Conservation (phyloP, 805 yeast species). For the Candida methanosorbosa region DNA sequence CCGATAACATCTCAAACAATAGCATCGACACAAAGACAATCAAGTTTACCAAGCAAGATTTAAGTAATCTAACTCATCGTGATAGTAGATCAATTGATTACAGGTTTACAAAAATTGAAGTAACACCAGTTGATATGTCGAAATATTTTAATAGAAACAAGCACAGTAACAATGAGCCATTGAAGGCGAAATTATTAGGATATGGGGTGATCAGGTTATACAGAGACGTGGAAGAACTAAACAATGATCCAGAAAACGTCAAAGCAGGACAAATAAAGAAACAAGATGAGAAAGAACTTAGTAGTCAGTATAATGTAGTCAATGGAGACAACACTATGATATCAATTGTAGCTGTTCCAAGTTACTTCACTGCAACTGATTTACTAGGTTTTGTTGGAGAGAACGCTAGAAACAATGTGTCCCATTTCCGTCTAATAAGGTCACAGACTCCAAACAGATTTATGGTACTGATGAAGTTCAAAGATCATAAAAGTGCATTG, state of each 20-base stretch:
- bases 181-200: constrained; percentile 60
- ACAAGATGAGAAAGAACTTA: constrained; percentile 9
- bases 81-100: too few species aligned
- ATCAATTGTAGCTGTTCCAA: constrained; percentile 79
- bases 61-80: too few species aligned
- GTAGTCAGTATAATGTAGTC: constrained; percentile 6
- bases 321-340: constrained; percentile 58
- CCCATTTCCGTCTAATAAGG: constrained; percentile 67
- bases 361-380: constrained; percentile 80
- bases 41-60: too few species aligned
- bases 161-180: constrained; percentile 26
- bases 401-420: constrained; percentile 38
- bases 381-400: constrained; percentile 75
- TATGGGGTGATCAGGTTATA: constrained; percentile 66
- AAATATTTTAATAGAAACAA: constrained; percentile 4
- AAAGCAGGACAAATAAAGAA: constrained; percentile 7
- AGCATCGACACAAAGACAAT: too few species aligned
- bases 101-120: constrained; percentile 25
- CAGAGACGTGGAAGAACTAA: constrained; percentile 36
- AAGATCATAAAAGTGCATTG: constrained; percentile 44
- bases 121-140: constrained; percentile 21
- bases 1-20: not conserved
- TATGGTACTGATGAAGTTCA: constrained; percentile 72
- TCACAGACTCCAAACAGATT: constrained; percentile 61
- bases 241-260: constrained; percentile 7